Base-by-base conservation (phyloP, 108 stramenopile genomes). In the Parietichytrium sp. region DNA sequence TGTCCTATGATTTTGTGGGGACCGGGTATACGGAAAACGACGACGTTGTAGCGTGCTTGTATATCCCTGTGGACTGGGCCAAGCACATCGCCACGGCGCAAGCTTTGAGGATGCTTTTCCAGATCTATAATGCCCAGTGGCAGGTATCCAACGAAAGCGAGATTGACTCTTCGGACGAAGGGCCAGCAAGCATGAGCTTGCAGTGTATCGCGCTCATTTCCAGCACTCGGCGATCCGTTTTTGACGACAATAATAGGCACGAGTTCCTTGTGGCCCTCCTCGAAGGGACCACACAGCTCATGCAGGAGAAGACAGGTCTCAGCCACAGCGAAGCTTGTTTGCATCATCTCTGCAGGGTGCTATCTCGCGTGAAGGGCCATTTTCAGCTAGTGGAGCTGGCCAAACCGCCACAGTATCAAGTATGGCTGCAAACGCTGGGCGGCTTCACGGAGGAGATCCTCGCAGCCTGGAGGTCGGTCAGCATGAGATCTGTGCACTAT, bases 1-100 rank as follows among this genome's bases (percentile, higher is more conserved):
- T 72, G 16, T 33, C 38, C 29, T 72, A 72, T 25, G 61, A 72
- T 20, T 72, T 72, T 27, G 61, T 72, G 16, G 61, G 61, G 38
- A 72, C 61, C 8, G 61, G 61, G 0, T 72, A 72, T 42, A 72
- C 38, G 38, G 61, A 72, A 38, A 72, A 42, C 42, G 61, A 72
- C 20, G 61, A 72, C 61, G 61, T 72, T 33, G 61, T 72, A n/a
- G 61, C 61, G 38, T 72, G 61, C 61, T 42, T 72, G 15, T 72
- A 72, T 42, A 72, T 72, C 61, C 61, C 61, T 25, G 20, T 72
- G 10, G 61, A 72, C 23, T 72, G 61, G 61, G 45, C 61, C 6
- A 72, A 72, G 42, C 38, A 72, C 33, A 72, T 72, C 20, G 61
- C 61, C 33, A 72, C 36, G 38, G 61, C 61, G 8, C 20, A 45